Percentiles rank a stretch among this genome's conserved stretches.
Conservation (phyloP, 2,329 filamentous ascomycete species). For the Trichoderma arundinaceum region DNA sequence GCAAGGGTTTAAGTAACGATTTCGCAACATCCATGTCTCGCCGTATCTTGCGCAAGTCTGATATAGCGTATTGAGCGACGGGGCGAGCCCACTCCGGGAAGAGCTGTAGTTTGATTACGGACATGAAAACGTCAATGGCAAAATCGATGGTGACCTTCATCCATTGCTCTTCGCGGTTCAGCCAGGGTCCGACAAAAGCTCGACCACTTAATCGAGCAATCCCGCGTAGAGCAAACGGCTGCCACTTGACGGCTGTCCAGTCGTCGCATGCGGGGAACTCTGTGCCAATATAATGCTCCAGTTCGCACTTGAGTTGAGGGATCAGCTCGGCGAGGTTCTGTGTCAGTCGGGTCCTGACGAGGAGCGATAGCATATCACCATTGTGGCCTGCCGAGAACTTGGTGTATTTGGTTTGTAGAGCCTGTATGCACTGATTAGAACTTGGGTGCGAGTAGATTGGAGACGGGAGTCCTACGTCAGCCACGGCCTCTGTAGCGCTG, state of each 20-base stretch:
- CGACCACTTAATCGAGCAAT: constrained; percentile 60
- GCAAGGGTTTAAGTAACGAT: constrained; percentile 52
- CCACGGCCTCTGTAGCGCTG: constrained; percentile 55
- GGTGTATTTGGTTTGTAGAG: constrained; percentile 58
- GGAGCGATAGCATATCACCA: constrained; percentile 50
- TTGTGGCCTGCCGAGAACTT: constrained; percentile 56
- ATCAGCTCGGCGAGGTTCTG: constrained; percentile 55
- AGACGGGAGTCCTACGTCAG: constrained; percentile 47
- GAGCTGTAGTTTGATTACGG: constrained; percentile 57
- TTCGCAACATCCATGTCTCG: constrained; percentile 51
- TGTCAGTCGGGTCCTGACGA: constrained; percentile 55
- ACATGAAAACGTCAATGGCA: constrained; percentile 55
- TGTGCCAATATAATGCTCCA: constrained; percentile 52
- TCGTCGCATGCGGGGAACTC: constrained; percentile 59
- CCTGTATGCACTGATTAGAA: constrained; percentile 41
- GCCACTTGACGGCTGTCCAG: constrained; percentile 61
- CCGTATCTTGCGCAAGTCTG: constrained; percentile 53
- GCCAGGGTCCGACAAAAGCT: constrained; percentile 57
- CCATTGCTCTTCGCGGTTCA: constrained; percentile 61
- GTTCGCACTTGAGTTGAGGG: constrained; percentile 54
- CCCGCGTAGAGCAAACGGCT: constrained; percentile 57
- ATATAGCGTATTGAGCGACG: constrained; percentile 52
- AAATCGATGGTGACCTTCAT: constrained; percentile 59
- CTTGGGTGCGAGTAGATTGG: background rate
- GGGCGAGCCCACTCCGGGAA: constrained; percentile 58